Conservation (phyloP, 495 filamentous ascomycete species). For the Neurospora discreta region DNA sequence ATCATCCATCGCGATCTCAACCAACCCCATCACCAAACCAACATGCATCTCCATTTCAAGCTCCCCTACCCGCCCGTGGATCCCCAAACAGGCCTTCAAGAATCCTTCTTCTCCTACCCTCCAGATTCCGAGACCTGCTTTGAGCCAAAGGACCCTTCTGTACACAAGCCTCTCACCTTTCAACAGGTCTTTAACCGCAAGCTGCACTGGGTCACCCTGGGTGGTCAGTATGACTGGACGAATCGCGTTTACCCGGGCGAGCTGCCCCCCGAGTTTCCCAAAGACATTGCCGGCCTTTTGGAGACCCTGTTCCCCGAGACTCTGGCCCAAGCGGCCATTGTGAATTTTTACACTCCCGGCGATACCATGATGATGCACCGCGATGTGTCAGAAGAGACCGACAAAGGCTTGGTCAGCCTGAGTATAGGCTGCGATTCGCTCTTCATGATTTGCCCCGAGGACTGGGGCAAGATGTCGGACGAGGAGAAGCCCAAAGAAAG, state of each 20-base stretch:
- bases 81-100: not conserved
- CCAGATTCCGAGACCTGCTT: constrained; percentile 26
- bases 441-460: constrained; percentile 52
- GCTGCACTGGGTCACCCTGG: constrained; percentile 85
- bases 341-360: constrained; percentile 81
- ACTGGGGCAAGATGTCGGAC: constrained; percentile 26
- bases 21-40: constrained; percentile 64
- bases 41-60: constrained; percentile 73
- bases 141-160: constrained; percentile 53
- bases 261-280: constrained; percentile 59
- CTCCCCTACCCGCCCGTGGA: constrained; percentile 50
- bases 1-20: constrained; percentile 75
- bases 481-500: constrained; percentile 11
- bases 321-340: constrained; percentile 73
- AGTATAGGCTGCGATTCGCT: constrained; percentile 82
- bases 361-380: constrained; percentile 83
- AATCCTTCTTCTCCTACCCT: constrained; percentile 37
- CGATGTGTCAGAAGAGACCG: constrained; percentile 74
- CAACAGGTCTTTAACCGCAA: constrained; percentile 58
- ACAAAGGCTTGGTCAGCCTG: constrained; percentile 66
- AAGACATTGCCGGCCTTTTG: constrained; percentile 55
- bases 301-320: constrained; percentile 58
- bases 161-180: constrained; percentile 60
- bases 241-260: constrained; percentile 62
- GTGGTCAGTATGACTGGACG: constrained; percentile 93